Percentiles rank a stretch among this genome's conserved stretches.
Evolutionary conservation across 768 basidiomycete species (phyloP).

Genomic region (Agrocybe pediades): DNA sequence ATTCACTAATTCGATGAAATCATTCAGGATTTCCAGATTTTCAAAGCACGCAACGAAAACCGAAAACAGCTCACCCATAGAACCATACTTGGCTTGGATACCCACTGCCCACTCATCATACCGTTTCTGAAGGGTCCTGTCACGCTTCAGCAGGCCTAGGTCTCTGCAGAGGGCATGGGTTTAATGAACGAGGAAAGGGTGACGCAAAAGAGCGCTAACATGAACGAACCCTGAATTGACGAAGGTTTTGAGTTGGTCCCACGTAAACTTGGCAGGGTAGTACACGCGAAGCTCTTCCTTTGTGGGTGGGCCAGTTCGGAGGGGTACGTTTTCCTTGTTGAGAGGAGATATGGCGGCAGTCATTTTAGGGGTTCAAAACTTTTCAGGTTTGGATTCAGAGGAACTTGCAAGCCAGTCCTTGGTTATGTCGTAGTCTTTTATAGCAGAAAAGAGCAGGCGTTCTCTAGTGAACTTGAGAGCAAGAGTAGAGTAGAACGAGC

Average conservation of each 20-base stretch:
- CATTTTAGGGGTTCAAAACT: too few relatives aligned
- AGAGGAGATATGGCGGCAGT: neutral
- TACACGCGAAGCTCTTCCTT: constrained; percentile 62
- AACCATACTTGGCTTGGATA: constrained; percentile 63
- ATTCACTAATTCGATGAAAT: constrained; percentile 45
- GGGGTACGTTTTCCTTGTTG: constrained; percentile 32
- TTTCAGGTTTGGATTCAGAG: too few relatives aligned
- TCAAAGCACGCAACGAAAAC: too few relatives aligned
- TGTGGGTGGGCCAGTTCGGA: constrained; percentile 67
- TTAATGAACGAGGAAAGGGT: neutral
- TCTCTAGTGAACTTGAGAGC: too few relatives aligned
- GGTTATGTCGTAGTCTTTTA: too few relatives aligned
- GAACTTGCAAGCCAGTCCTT: too few relatives aligned
- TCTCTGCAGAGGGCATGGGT: constrained; percentile 48
- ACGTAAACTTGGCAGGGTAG: constrained; percentile 79
- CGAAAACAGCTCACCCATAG: constrained; percentile 54
- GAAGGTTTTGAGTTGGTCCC: constrained; percentile 74
- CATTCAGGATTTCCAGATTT: neutral
- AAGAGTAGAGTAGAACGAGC: too few relatives aligned
- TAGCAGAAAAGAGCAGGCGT: too few relatives aligned
- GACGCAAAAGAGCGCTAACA: neutral
- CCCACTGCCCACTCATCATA: constrained; percentile 62
- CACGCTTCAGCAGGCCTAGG: constrained; percentile 77
- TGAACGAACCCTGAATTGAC: constrained; percentile 72
- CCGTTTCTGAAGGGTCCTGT: constrained; percentile 65